These are phyloP conservation scores for Vanderwaltozyma verrucispora DNA, from an alignment of 805 yeast genomes.

Conservation along the genomic window DNA sequence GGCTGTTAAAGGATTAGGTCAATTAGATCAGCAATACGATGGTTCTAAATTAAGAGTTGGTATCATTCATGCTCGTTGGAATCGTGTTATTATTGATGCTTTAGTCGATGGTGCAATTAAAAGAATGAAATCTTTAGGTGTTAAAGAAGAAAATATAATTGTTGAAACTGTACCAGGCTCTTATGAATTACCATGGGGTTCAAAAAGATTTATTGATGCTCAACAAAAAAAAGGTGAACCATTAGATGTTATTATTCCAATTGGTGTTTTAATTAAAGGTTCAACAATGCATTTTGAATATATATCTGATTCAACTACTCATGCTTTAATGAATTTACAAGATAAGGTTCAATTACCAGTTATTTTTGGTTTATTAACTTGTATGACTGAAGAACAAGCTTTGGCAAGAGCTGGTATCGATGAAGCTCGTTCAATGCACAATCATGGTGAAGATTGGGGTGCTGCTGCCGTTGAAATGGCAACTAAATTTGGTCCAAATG, in stretches of 20 bases:
- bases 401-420: constrained; percentile 85
- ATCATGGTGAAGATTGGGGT: constrained; percentile 98
- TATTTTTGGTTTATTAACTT: constrained; percentile 87
- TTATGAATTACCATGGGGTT: constrained; percentile 83
- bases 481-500: constrained; percentile 30
- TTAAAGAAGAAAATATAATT: constrained; percentile 61
- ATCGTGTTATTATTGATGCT: constrained; percentile 61
- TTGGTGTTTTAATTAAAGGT: constrained; percentile 93
- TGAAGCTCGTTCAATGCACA: constrained; percentile 54
- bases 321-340: constrained; percentile 76
- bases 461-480: constrained; percentile 98
- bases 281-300: constrained; percentile 98
- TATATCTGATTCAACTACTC: constrained; percentile 82
- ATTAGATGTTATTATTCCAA: constrained; percentile 82
- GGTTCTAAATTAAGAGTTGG: constrained; percentile 66
- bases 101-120: constrained; percentile 68
- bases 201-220: constrained; percentile 41
- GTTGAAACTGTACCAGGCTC: constrained; percentile 91
- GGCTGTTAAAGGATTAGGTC: constrained; percentile 79
- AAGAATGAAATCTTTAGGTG: constrained; percentile 55
- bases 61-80: constrained; percentile 96
- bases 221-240: constrained; percentile 34
- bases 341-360: constrained; percentile 63
- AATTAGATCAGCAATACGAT: constrained; percentile 56
- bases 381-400: constrained; percentile 92